Percentiles rank a stretch among this genome's conserved stretches.
phyloP scores from a whole-genome alignment of 169 alveolate species.

The Perkinsus marinus region DNA sequence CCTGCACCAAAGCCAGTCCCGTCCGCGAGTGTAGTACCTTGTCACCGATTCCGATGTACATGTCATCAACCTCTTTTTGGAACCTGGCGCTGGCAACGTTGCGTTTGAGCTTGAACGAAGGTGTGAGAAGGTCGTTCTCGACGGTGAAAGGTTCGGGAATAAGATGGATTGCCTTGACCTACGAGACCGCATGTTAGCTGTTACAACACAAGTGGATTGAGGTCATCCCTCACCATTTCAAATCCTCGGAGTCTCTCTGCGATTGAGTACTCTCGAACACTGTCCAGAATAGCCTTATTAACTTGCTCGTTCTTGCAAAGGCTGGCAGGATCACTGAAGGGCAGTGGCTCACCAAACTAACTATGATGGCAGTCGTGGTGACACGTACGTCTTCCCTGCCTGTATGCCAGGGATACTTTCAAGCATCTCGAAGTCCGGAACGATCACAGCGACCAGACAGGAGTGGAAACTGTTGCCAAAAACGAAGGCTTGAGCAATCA shows the following conservation, averaged over 20 bases:
- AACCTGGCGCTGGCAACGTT: not conserved
- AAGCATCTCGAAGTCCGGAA: not conserved
- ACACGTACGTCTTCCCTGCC: not conserved
- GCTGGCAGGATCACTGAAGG: not conserved
- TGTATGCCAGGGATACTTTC: not conserved
- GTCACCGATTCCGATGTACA: not conserved
- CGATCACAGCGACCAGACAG: not conserved
- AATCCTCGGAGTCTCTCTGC: not conserved
- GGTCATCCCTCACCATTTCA: not conserved
- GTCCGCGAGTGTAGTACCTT: too few relatives aligned
- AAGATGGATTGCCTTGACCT: slow-evolving; percentile 14
- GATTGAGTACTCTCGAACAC: not conserved
- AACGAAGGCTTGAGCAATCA: slow-evolving; percentile 63
- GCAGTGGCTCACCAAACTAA: not conserved
- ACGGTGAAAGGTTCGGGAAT: slow-evolving; percentile 26
- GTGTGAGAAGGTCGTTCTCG: slow-evolving; percentile 30
- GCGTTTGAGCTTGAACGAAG: slow-evolving; percentile 31
- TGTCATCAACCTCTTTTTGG: not conserved
- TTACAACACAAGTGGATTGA: not conserved
- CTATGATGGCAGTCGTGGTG: too few relatives aligned
- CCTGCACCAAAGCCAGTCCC: too few relatives aligned
- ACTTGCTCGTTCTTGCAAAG: not conserved
- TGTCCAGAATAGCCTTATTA: not conserved
- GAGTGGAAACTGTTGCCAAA: slow-evolving; percentile 61
- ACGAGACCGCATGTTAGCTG: not conserved